Evolutionary conservation across 1,284 basidiomycete genomes (phyloP).

Genomic region (Cystobasidiaceae sp.): DNA sequence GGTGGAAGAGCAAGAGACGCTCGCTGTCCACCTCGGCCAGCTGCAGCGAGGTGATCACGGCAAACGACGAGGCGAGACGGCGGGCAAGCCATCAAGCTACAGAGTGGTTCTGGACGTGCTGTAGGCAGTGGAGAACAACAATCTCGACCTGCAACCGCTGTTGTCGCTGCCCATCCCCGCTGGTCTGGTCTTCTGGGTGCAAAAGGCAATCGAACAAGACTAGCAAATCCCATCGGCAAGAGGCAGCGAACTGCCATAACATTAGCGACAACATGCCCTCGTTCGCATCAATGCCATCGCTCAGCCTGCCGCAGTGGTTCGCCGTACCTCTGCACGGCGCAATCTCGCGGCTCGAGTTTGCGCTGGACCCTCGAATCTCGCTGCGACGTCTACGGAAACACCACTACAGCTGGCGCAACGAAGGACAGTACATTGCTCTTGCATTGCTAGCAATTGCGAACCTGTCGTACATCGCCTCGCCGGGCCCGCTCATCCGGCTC

Average conservation of each 20-base stretch:
- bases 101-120: too few relatives aligned
- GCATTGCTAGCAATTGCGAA: slow-evolving; percentile 23
- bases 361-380: slow-evolving; percentile 14
- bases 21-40: too few relatives aligned
- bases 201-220: neutral
- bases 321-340: slow-evolving; percentile 17
- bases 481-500: slow-evolving; percentile 8
- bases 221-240: neutral
- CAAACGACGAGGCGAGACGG: too few relatives aligned
- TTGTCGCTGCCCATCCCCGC: too few relatives aligned
- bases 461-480: slow-evolving; percentile 14
- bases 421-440: slow-evolving; percentile 31
- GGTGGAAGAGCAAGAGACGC: neutral
- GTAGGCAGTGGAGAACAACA: neutral
- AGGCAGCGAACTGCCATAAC: neutral
- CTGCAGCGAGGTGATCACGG: neutral
- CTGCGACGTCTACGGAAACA: slow-evolving; percentile 13
- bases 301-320: slow-evolving; percentile 20
- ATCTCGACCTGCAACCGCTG: neutral
- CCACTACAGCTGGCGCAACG: slow-evolving; percentile 24
- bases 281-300: slow-evolving; percentile 16
- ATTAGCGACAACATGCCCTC: slow-evolving; percentile 5
- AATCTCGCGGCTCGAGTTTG: slow-evolving; percentile 27
- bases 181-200: too few relatives aligned
- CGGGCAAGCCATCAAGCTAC: too few relatives aligned